Evolutionary conservation across 176 grass and related monocot genomes (phyloP).

Genomic region (Dactylis glomerata): DNA sequence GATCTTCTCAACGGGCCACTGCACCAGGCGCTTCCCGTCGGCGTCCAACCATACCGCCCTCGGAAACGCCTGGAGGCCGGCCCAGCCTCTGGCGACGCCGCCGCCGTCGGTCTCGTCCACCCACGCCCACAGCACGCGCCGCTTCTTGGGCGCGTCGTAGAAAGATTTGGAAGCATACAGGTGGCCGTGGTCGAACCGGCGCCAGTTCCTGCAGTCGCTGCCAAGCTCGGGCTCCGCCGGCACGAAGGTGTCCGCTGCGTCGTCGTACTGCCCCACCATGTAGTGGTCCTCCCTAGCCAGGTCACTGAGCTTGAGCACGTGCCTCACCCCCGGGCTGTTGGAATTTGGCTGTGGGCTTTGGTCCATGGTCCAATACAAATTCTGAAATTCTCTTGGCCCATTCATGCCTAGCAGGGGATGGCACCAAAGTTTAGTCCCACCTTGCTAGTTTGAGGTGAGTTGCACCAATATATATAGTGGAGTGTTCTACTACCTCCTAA

Average conservation of each 20-base stretch:
- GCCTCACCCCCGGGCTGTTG: no score
- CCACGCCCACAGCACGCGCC: slow-evolving; percentile 65
- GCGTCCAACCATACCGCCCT: slow-evolving; percentile 62
- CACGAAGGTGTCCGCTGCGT: slow-evolving; percentile 26
- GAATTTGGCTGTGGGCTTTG: no score
- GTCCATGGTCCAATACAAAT: no score
- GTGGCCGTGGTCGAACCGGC: background rate
- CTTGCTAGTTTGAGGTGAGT: no score
- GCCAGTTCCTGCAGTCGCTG: slow-evolving; percentile 20
- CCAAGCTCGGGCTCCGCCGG: background rate
- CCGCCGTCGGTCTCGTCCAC: slow-evolving; percentile 66
- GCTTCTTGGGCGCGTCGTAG: background rate
- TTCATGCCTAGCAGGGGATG: no score
- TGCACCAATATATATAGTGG: no score
- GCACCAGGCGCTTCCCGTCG: slow-evolving; percentile 49
- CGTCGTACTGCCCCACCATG: slow-evolving; percentile 35
- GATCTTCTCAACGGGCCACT: slow-evolving; percentile 79
- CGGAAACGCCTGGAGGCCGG: slow-evolving; percentile 63
- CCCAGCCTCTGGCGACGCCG: slow-evolving; percentile 53
- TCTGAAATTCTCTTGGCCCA: no score
- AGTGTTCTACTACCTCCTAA: no score
- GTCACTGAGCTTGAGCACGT: no score
- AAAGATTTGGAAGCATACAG: background rate
- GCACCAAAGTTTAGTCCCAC: no score
- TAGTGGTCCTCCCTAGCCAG: background rate